Conservation (phyloP, 805 yeast genomes). For the Phaffomyces opuntiae region DNA sequence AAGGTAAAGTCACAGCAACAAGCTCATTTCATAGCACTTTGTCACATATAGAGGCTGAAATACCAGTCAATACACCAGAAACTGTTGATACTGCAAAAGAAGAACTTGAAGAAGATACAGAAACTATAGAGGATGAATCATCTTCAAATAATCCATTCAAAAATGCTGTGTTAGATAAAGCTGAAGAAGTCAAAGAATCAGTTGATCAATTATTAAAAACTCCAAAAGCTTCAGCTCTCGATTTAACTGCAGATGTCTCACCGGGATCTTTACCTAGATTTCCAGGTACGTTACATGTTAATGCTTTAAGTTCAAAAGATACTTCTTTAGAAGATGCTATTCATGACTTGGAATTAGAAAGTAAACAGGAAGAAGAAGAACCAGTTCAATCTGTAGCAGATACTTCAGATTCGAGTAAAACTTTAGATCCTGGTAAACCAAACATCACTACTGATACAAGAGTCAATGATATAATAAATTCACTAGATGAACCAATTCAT, state of each 20-base stretch:
- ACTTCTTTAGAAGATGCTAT: conserved; percentile 4
- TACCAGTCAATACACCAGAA: not conserved
- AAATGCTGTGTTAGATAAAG: not conserved
- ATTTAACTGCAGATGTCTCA: conserved; percentile 9
- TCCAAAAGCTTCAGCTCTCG: conserved; percentile 11
- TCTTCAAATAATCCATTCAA: no score
- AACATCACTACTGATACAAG: conserved; percentile 3
- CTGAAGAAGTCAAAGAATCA: not conserved
- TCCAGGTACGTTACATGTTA: conserved; percentile 40
- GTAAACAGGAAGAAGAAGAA: no score
- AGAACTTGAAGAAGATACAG: not conserved
- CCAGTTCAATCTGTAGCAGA: no score
- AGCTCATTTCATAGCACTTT: conserved; percentile 7
- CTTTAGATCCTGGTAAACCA: conserved; percentile 42
- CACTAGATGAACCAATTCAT: conserved; percentile 34
- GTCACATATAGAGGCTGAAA: not conserved
- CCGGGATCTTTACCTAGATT: conserved; percentile 34
- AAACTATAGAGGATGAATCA: no score
- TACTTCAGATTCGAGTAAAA: conserved; percentile 18
- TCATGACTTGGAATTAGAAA: no score
- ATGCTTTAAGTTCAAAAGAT: conserved; percentile 30
- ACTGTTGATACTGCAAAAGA: not conserved
- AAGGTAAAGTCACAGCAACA: conserved; percentile 1
- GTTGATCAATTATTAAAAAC: conserved; percentile 5
- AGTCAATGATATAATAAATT: conserved; percentile 18